phyloP scores from a whole-genome alignment of 2,329 filamentous ascomycete genomes.

The Botryotinia calthae region DNA sequence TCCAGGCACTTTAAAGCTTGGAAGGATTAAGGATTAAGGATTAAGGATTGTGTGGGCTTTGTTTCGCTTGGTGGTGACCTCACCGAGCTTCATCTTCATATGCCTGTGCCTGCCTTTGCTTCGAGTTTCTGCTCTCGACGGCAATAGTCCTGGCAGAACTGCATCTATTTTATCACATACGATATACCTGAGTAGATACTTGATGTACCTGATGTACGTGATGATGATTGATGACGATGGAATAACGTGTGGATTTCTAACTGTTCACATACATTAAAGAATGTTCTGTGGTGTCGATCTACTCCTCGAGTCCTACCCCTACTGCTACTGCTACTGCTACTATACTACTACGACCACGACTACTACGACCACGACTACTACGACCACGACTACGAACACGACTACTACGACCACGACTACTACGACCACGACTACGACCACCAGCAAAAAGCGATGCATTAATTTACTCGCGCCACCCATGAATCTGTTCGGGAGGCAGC shows the following conservation, averaged over 20 bases:
- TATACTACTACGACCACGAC: no score
- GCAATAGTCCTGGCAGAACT: background rate
- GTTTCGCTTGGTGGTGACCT: slow-evolving; percentile 19
- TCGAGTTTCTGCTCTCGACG: background rate
- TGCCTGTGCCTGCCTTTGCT: background rate
- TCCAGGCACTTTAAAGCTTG: background rate
- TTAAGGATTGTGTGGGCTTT: slow-evolving; percentile 6
- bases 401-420: background rate
- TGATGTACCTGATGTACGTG: background rate
- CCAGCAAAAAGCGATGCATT: no score
- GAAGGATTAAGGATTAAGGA: background rate
- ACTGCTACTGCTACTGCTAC: no score
- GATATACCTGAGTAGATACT: background rate
- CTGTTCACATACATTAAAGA: background rate
- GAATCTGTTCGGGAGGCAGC: background rate
- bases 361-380: no score
- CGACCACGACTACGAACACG: no score
- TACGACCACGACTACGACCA: no score
- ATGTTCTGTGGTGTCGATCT: background rate
- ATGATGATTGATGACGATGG: background rate
- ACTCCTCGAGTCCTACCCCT: no score
- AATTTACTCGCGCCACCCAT: background rate
- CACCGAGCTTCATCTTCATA: background rate
- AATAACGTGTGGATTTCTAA: background rate
- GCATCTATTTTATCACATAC: background rate